Percentiles rank a stretch among this genome's conserved stretches.
Conservation (phyloP, 1,284 basidiomycete species). For the Boletus sp. region DNA sequence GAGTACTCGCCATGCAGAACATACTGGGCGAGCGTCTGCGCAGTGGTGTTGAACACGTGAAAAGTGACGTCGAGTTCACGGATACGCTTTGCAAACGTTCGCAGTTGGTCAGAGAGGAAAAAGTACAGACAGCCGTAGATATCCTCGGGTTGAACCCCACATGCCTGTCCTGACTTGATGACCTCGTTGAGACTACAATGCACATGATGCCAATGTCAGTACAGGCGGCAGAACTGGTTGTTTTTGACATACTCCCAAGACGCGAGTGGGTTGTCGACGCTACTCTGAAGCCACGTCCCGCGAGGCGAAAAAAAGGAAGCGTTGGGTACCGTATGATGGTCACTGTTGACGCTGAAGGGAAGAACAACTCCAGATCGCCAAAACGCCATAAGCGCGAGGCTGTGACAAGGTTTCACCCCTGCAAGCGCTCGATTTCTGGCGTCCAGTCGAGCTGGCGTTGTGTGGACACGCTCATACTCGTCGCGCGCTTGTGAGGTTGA, state of each 20-base stretch:
- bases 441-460: constrained; percentile 33
- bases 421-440: constrained; percentile 31
- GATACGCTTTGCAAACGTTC: constrained; percentile 33
- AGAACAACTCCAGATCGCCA: constrained; percentile 40
- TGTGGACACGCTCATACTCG: constrained; percentile 25
- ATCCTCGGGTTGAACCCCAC: constrained; percentile 37
- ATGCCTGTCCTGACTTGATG: constrained; percentile 31
- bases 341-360: constrained; percentile 38
- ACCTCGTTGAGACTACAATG: constrained; percentile 21
- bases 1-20: constrained; percentile 19
- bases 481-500: constrained; percentile 19
- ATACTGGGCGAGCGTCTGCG: constrained; percentile 23
- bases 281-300: constrained; percentile 32
- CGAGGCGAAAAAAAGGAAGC: constrained; percentile 34
- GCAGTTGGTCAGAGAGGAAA: constrained; percentile 37
- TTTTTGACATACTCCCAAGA: constrained; percentile 40
- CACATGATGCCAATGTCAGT: not conserved
- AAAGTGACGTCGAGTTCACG: constrained; percentile 33
- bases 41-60: constrained; percentile 25
- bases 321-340: constrained; percentile 38
- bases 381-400: constrained; percentile 37
- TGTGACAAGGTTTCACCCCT: constrained; percentile 36
- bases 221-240: not conserved
- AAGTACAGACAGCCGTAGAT: constrained; percentile 46
- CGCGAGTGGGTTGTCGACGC: constrained; percentile 34